A percentile compares a stretch with the other conserved stretches of the same genome.
These are phyloP conservation scores for Cercospora sp. DNA, from an alignment of 2,329 filamentous ascomycete genomes.

Conservation along the genomic window DNA sequence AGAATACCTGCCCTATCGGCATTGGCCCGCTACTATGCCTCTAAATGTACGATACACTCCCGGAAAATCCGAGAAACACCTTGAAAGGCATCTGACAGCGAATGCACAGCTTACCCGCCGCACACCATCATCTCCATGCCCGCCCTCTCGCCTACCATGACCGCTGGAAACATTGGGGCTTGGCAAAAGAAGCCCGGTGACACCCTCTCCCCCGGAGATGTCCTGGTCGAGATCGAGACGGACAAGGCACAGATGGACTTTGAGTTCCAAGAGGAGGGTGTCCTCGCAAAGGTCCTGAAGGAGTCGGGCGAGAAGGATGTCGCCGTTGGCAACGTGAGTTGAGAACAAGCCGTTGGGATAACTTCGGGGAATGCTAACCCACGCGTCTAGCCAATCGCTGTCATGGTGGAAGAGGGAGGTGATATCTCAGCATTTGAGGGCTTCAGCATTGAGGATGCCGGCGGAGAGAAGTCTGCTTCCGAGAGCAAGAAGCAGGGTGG, in stretches of 20 bases:
- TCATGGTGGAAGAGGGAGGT: constrained; percentile 87
- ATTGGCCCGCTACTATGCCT: constrained; percentile 67
- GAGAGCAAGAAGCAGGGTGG: constrained; percentile 61
- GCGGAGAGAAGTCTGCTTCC: constrained; percentile 71
- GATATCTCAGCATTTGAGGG: constrained; percentile 86
- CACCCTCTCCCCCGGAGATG: constrained; percentile 82
- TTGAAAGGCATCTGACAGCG: constrained; percentile 35
- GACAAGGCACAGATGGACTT: constrained; percentile 99
- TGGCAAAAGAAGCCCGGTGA: constrained; percentile 99
- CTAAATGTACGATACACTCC: constrained; percentile 57
- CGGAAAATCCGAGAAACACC: constrained; percentile 8
- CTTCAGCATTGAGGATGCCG: constrained; percentile 87
- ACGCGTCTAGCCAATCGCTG: constrained; percentile 77
- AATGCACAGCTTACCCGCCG: constrained; percentile 78
- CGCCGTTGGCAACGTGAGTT: constrained; percentile 85
- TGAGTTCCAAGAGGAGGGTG: constrained; percentile 97
- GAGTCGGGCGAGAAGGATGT: constrained; percentile 93
- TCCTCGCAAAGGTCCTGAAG: constrained; percentile 91
- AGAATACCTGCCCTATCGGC: constrained; percentile 58
- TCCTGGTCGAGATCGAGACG: constrained; percentile 81
- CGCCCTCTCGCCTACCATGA: constrained; percentile 97
- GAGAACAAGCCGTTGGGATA: background rate
- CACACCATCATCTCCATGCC: constrained; percentile 98
- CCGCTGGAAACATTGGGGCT: constrained; percentile 87
- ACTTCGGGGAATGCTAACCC: constrained; percentile 22